Evolutionary conservation across 2,329 filamentous ascomycete genomes (phyloP), one percentile per base, ranked within the genome.

Genomic region (Pseudogymnoascus sp.): DNA sequence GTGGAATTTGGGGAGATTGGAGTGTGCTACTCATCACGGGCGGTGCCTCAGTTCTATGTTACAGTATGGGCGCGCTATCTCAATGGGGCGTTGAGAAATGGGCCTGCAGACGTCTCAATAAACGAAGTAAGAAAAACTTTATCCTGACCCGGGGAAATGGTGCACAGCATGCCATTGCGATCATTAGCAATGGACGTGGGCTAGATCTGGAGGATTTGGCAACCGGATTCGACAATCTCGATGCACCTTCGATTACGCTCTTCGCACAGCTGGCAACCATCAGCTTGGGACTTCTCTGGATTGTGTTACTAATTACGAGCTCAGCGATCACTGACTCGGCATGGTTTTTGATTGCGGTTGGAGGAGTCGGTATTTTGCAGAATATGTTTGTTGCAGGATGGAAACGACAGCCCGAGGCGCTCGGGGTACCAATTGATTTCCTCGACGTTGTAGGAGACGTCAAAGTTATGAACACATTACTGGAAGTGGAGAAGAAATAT

Each of bases 61-160:
- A 76, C 7, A 62, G 68, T 1, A 73, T 72, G 0, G 76, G 76
- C 0, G 65, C 70, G 2, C 67, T 81, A 4, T 70, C 72, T 4
- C 78, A 80, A 66, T 80, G 78, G 78, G 69, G 66, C 19, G 67
- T 65, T 9, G 79, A 81, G 68, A 81, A 80, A 66, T 78, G 76
- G 73, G 71, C 75, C 0, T 78, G 74, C 66, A 72, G 75, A 15
- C 65, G 5, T 66, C 68, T n/a, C 67, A 69, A 15, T 72, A 75
- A 60, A 74, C 67, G 74, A n/a, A 63, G 74, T 1, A 53, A 38
- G 33, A 61, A 59, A 6, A 59, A 28, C n/a, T 62, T 71, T 61
- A 65, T 71, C 33, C 64, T 80, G 9, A 79, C 77, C 0, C 64
- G 69, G 0, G 78, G 79, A 1, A 79, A 78, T 65, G 78, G 78